Percentiles rank a stretch among this genome's conserved stretches.
These are phyloP conservation scores for Pyrenochaeta sp. DNA, from an alignment of 2,329 filamentous ascomycete species.

Conservation along the genomic window DNA sequence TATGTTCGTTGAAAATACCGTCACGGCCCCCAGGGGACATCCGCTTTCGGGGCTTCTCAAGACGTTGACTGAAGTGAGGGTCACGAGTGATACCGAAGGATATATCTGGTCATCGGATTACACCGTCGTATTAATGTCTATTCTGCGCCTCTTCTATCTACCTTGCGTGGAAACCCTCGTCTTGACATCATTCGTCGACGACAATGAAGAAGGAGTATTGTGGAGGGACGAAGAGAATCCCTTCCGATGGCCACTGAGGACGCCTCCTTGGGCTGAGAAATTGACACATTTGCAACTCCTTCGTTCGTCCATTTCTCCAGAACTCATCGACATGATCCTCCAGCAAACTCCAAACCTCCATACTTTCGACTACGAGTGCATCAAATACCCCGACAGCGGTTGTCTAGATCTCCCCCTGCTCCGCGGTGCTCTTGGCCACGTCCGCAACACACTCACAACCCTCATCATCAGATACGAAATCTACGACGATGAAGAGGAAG, in stretches of 20 bases:
- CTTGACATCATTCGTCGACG: background rate
- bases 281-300: constrained; percentile 3
- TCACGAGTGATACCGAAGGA: background rate
- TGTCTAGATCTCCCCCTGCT: background rate
- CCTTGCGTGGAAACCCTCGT: constrained; percentile 3
- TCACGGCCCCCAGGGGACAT: background rate
- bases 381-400: background rate
- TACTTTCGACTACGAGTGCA: constrained; percentile 4
- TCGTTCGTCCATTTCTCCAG: background rate
- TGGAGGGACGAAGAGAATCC: background rate
- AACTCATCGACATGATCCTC: background rate
- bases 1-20: background rate
- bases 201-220: background rate
- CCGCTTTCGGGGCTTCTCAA: no score
- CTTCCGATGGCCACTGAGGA: background rate
- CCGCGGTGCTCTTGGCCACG: background rate
- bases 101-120: background rate
- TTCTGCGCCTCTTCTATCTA: constrained; percentile 3
- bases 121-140: background rate
- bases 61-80: background rate
- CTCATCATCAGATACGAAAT: background rate
- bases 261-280: background rate
- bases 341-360: constrained; percentile 3
- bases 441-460: background rate
- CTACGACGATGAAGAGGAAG: background rate